Evolutionary conservation across 2,329 filamentous ascomycete species (phyloP), one percentile per base, ranked within the genome.

Genomic region (Colletotrichum shisoi): DNA sequence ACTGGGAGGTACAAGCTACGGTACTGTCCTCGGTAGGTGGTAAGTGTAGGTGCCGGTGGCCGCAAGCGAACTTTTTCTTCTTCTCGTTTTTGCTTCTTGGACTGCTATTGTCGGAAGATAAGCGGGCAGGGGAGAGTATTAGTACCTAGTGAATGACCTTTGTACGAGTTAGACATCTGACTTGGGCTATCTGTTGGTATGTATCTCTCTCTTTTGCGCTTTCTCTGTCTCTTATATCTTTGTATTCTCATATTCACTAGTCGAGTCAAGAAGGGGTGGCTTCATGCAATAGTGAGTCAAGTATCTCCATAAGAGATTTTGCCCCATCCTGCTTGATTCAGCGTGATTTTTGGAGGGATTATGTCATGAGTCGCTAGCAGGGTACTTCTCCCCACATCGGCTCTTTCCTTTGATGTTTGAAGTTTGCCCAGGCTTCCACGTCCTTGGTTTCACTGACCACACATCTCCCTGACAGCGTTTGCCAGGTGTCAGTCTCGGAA

Each of bases 311-410:
- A 63, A 31, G 61, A 54, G 27, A 48, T 37, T 52, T 21, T 24
- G 6, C 19, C 45, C 12, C 6, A 21, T 21, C 15, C 9, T 44
- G 49, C 42, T 53, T 15, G 42, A 21, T 37, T 48, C 21, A 39
- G 53, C 12, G 37, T 46, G 19, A 44, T 65, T 44, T 51, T 48
- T 49, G 5, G 34, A 42, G 61, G 61, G 56, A 56, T 45, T 67
- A 60, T 64, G 65, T 67, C 61, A 67, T 59, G 24, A 12, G 13
- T 11, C 48, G 61, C 54, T 67, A 60, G 19, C 34, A 46, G 19
- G 37, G 37, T 60, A 64, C 60, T 39, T 63, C 8, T 31, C 34
- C 21, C 12, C 52, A 42, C 44, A 49, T 63, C 42, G 5, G 12
- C 27, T 39, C 51, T 46, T 19, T 19, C 42, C 34, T 58, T 49